phyloP scores from a whole-genome alignment of 805 yeast species.

The Candida orba region DNA sequence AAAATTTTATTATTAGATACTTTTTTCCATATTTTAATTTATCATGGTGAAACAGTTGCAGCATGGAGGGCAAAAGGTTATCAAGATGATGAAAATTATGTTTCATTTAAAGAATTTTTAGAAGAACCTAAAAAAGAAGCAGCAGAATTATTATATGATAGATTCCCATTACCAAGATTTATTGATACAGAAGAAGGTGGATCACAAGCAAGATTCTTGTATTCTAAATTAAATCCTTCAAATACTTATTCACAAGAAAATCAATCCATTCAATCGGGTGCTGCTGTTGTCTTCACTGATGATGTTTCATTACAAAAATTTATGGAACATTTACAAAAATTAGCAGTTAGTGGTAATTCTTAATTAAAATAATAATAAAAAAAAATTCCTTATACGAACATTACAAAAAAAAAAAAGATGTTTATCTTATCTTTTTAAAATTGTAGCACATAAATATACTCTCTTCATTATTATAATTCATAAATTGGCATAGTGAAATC shows the following conservation, averaged over 20 bases:
- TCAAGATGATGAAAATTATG: constrained; percentile 86
- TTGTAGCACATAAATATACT: too few relatives aligned
- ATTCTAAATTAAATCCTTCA: constrained; percentile 92
- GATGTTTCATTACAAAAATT: constrained; percentile 93
- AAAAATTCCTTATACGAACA: not conserved
- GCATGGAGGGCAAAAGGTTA: constrained; percentile 95
- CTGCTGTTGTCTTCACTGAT: constrained; percentile 89
- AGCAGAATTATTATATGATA: constrained; percentile 79
- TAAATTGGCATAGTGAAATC: constrained; percentile 74
- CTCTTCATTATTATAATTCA: constrained; percentile 27
- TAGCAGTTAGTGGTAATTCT: constrained; percentile 50
- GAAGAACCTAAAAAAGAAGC: constrained; percentile 92
- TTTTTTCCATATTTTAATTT: constrained; percentile 91
- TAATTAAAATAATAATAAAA: not conserved
- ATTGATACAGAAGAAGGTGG: constrained; percentile 98
- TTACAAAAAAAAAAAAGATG: too few relatives aligned
- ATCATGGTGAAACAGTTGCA: constrained; percentile 91
- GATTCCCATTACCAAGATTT: constrained; percentile 97
- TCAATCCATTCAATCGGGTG: constrained; percentile 37
- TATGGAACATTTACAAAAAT: constrained; percentile 88
- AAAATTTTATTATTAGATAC: constrained; percentile 86
- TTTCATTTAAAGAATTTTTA: constrained; percentile 75
- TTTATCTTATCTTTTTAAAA: too few relatives aligned
- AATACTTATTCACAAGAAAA: constrained; percentile 59
- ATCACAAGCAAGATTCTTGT: constrained; percentile 94